A percentile compares a stretch with the other conserved stretches of the same genome.
Conservation (phyloP, 2,329 filamentous ascomycete species). For the Arachnomyces sp. region DNA sequence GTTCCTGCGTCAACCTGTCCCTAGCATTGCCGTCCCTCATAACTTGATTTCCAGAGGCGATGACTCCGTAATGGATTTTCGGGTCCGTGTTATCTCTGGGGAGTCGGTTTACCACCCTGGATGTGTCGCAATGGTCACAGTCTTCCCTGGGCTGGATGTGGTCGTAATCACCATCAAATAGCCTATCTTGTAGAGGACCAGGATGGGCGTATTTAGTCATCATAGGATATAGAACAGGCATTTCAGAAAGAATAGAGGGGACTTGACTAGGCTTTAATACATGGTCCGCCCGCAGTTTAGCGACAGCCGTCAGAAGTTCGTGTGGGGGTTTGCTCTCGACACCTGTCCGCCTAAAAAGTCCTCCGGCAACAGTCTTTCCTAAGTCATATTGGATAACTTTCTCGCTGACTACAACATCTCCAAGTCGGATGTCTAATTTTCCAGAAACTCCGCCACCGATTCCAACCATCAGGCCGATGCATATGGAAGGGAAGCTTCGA, state of each 20-base stretch:
- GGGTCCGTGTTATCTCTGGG: constrained; percentile 7
- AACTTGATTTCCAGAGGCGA: constrained; percentile 14
- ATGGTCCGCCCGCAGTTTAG: no score
- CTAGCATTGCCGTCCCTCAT: constrained; percentile 11
- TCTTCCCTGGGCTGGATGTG: no score
- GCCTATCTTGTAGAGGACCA: no score
- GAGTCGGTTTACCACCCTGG: no score
- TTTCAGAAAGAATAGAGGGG: no score
- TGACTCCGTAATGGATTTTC: constrained; percentile 11
- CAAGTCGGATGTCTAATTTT: constrained; percentile 11
- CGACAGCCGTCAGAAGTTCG: constrained; percentile 14
- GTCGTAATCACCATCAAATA: no score
- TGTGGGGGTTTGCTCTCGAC: constrained; percentile 2
- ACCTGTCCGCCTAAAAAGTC: neutral
- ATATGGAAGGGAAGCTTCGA: constrained; percentile 10
- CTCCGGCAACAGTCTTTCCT: neutral
- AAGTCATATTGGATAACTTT: constrained; percentile 3
- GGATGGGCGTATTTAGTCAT: no score
- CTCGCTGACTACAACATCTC: constrained; percentile 14
- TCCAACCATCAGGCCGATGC: constrained; percentile 13
- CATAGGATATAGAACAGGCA: no score
- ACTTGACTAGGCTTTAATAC: constrained; percentile 13
- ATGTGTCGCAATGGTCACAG: no score
- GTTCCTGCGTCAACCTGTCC: constrained; percentile 9
- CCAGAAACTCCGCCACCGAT: constrained; percentile 15